phyloP scores from a whole-genome alignment of 2,329 filamentous ascomycete species.

The Calonectria fujianensis region DNA sequence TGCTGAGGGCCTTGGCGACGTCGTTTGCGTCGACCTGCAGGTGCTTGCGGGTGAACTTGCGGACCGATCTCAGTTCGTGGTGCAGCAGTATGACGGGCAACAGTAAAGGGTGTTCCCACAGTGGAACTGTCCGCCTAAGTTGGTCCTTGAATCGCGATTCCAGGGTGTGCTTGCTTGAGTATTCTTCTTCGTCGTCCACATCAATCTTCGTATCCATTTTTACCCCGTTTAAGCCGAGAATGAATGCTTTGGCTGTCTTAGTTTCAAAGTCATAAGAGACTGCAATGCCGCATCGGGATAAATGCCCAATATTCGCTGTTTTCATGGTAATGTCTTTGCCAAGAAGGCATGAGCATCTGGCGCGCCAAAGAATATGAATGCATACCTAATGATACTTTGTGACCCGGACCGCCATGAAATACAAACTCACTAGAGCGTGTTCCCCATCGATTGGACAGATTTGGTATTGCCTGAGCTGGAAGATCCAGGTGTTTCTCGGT shows the following conservation, averaged over 20 bases:
- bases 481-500: not conserved
- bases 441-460: not conserved
- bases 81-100: not conserved
- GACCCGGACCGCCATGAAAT: not conserved
- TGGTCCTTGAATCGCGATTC: not conserved
- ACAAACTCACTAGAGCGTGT: not conserved
- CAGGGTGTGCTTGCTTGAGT: not conserved
- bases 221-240: not conserved
- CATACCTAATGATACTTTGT: not conserved
- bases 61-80: not conserved
- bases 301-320: not conserved
- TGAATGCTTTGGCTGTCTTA: not conserved
- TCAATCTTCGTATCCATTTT: not conserved
- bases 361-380: not conserved
- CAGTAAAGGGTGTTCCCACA: not conserved
- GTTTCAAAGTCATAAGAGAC: not conserved
- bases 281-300: not conserved
- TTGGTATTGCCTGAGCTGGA: not conserved
- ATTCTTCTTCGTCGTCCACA: not conserved
- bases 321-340: not conserved
- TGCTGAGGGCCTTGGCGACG: not conserved
- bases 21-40: not conserved
- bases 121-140: not conserved
- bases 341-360: not conserved
- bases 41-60: not conserved